These are phyloP conservation scores for Pilatotrama ljubarskyi DNA, from an alignment of 768 basidiomycete species.

Conservation along the genomic window DNA sequence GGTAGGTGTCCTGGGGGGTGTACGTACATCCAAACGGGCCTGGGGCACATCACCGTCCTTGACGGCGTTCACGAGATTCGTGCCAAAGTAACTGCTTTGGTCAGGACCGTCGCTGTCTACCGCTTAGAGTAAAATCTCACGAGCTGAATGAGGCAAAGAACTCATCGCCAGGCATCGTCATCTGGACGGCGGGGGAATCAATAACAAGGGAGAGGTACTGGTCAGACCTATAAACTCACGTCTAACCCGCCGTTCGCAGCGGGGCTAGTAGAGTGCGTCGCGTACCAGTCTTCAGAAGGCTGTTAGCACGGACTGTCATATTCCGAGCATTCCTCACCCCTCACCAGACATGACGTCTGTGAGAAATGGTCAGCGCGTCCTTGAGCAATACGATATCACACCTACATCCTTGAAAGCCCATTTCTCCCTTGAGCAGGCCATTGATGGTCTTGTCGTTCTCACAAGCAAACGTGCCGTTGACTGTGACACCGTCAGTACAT, in stretches of 20 bases:
- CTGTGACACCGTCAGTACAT: slow-evolving; percentile 33
- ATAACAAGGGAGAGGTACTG: background rate
- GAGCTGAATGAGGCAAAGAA: slow-evolving; percentile 21
- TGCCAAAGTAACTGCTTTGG: slow-evolving; percentile 55
- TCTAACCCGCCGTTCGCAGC: slow-evolving; percentile 64
- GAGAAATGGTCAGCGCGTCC: background rate
- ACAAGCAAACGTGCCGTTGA: slow-evolving; percentile 73
- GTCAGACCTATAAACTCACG: slow-evolving; percentile 36
- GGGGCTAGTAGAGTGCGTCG: slow-evolving; percentile 56
- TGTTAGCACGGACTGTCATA: slow-evolving; percentile 31
- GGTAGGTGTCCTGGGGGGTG: background rate
- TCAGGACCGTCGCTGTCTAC: background rate
- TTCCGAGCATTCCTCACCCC: slow-evolving; percentile 24
- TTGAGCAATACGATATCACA: background rate
- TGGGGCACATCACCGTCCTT: slow-evolving; percentile 58
- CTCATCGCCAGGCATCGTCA: slow-evolving; percentile 74
- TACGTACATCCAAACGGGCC: slow-evolving; percentile 48
- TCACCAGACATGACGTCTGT: slow-evolving; percentile 32
- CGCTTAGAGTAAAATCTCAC: background rate
- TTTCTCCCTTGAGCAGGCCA: slow-evolving; percentile 43
- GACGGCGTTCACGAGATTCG: slow-evolving; percentile 57
- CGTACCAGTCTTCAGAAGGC: slow-evolving; percentile 63
- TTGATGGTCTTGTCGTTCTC: slow-evolving; percentile 71
- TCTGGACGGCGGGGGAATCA: slow-evolving; percentile 35
- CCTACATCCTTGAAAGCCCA: slow-evolving; percentile 43